Percentiles rank a stretch among this genome's conserved stretches.
phyloP scores from a whole-genome alignment of 108 stramenopile genomes.

The Nannochloropsis salina region DNA sequence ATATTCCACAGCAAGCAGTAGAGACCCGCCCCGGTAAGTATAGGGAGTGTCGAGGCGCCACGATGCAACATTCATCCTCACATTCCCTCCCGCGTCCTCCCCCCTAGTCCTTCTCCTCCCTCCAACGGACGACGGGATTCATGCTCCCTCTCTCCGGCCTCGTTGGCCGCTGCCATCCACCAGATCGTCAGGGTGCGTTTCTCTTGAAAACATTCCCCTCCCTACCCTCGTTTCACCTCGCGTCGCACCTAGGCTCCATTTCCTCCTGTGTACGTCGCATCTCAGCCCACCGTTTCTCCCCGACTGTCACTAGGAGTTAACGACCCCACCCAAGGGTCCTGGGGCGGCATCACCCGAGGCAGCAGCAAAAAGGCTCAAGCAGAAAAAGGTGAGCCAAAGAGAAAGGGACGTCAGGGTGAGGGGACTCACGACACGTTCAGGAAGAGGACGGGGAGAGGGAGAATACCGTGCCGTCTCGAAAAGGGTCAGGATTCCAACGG shows the following conservation, averaged over 20 bases:
- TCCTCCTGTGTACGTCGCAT: neutral
- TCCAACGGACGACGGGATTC: neutral
- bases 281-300: neutral
- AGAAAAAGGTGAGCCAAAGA: neutral
- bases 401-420: neutral
- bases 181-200: neutral
- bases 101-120: neutral
- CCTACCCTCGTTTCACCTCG: neutral
- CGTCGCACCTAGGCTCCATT: neutral
- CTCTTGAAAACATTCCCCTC: neutral
- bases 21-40: no score
- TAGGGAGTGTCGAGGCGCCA: neutral
- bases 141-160: neutral
- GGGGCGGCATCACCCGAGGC: neutral
- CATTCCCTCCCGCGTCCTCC: neutral
- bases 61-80: neutral
- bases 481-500: no score
- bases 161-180: neutral
- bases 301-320: neutral
- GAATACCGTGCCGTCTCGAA: no score
- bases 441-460: neutral
- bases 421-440: neutral
- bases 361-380: neutral
- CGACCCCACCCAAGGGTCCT: neutral
- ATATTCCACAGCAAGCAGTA: no score